phyloP scores from a whole-genome alignment of 2,329 filamentous ascomycete species.

The Fusarium hostae region DNA sequence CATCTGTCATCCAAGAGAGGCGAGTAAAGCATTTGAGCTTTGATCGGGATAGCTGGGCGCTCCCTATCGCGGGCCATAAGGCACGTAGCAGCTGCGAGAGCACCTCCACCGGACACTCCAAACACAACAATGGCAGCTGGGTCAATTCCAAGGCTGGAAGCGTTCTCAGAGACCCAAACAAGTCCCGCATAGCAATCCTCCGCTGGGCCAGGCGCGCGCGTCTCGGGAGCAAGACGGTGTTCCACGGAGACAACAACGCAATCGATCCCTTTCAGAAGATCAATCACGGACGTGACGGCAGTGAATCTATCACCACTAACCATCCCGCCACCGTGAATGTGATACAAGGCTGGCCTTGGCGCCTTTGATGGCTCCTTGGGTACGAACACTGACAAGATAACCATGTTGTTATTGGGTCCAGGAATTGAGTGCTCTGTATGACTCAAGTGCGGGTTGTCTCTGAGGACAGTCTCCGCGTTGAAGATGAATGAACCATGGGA shows the following conservation, averaged over 20 bases:
- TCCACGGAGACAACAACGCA: conserved; percentile 2
- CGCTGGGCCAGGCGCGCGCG: not conserved
- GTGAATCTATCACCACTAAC: conserved; percentile 1
- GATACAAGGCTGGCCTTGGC: not conserved
- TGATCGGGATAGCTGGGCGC: not conserved
- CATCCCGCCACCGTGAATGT: conserved; percentile 9
- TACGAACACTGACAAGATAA: not conserved
- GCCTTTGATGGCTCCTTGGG: not conserved
- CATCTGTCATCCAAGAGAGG: conserved; percentile 9
- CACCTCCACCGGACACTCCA: conserved; percentile 4
- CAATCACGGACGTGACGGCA: not conserved
- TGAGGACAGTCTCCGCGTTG: not conserved
- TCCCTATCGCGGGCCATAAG: conserved; percentile 10
- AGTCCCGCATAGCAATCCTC: conserved; percentile 7
- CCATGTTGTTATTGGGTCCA: not conserved
- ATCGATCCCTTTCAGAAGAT: not conserved
- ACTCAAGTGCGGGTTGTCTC: not conserved
- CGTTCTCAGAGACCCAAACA: conserved; percentile 1
- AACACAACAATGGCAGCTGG: not conserved
- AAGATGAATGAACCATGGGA: conserved; percentile 5
- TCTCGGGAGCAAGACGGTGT: conserved; percentile 6
- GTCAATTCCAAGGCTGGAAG: not conserved
- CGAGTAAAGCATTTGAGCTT: conserved; percentile 11
- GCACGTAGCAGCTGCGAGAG: conserved; percentile 2
- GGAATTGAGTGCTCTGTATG: not conserved